Evolutionary conservation across 352 stramenopile genomes (phyloP).

Genomic region (Phytophthora foliorum): DNA sequence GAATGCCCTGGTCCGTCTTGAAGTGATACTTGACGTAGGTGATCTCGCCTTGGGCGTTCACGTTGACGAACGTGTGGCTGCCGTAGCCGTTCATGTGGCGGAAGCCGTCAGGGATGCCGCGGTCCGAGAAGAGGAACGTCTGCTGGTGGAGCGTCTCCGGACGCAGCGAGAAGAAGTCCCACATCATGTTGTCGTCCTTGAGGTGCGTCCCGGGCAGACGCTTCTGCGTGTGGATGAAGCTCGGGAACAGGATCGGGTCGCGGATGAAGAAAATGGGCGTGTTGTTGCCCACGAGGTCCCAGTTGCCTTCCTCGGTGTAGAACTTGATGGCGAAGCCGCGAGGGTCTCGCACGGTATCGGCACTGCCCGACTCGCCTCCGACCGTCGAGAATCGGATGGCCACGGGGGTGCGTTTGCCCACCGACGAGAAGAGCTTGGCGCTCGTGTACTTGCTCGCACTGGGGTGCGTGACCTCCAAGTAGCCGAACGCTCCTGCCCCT

Average conservation of each 20-base stretch:
- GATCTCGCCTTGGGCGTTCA: constrained; percentile 76
- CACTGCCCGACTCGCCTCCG: constrained; percentile 77
- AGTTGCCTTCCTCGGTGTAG: constrained; percentile 95
- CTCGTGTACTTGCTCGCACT: constrained; percentile 66
- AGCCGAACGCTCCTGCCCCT: constrained; percentile 90
- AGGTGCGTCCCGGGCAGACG: constrained; percentile 89
- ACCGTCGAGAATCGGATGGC: constrained; percentile 90
- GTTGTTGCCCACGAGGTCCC: constrained; percentile 95
- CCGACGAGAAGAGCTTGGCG: constrained; percentile 82
- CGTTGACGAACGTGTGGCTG: constrained; percentile 93
- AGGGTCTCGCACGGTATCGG: constrained; percentile 90
- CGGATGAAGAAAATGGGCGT: constrained; percentile 96
- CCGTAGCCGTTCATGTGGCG: constrained; percentile 95
- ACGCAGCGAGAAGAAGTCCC: constrained; percentile 94
- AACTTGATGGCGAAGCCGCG: constrained; percentile 96
- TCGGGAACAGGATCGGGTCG: constrained; percentile 93
- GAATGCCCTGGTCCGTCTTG: constrained; percentile 92
- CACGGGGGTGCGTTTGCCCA: constrained; percentile 90
- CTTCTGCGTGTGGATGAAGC: constrained; percentile 96
- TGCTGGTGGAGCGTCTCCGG: constrained; percentile 93
- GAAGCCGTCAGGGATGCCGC: constrained; percentile 90
- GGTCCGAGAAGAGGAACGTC: constrained; percentile 91
- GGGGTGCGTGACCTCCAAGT: constrained; percentile 90
- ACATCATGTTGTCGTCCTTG: constrained; percentile 91
- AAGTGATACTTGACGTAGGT: constrained; percentile 96